Conservation (phyloP, 2,329 filamentous ascomycete species). For the Pseudocercospora fijiensis region DNA sequence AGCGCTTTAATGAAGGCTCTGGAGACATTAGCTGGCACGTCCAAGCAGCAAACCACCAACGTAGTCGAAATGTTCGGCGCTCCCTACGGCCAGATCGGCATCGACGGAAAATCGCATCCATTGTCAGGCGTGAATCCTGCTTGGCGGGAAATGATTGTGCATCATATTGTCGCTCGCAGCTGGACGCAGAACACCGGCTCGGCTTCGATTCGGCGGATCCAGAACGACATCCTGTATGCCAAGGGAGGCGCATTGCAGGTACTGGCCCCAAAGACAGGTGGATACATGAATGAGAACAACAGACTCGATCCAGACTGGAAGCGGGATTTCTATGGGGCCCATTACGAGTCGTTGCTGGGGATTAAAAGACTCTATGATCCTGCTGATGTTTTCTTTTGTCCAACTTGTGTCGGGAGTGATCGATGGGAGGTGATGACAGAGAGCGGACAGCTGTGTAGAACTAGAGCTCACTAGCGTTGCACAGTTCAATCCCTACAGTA, state of each 20-base stretch:
- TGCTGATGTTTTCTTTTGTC: conserved; percentile 22
- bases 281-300: conserved; percentile 42
- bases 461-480: neutral
- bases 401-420: conserved; percentile 26
- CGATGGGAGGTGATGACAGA: conserved; percentile 17
- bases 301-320: conserved; percentile 22
- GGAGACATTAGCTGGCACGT: conserved; percentile 28
- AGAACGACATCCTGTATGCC: conserved; percentile 36
- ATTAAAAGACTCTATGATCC: conserved; percentile 25
- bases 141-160: conserved; percentile 49
- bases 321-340: conserved; percentile 22
- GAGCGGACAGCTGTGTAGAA: conserved; percentile 14
- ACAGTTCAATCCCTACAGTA: neutral
- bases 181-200: conserved; percentile 25
- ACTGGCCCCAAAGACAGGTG: conserved; percentile 38
- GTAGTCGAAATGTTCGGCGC: conserved; percentile 42
- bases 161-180: conserved; percentile 34
- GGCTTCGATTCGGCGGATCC: conserved; percentile 23
- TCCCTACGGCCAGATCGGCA: conserved; percentile 30
- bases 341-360: conserved; percentile 18
- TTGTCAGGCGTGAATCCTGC: conserved; percentile 53
- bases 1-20: conserved; percentile 23
- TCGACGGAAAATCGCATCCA: conserved; percentile 44
- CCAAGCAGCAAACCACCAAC: conserved; percentile 34
- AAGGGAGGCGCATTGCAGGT: conserved; percentile 37